phyloP scores from a whole-genome alignment of 306 rosid species.

The Begonia loranthoides region DNA sequence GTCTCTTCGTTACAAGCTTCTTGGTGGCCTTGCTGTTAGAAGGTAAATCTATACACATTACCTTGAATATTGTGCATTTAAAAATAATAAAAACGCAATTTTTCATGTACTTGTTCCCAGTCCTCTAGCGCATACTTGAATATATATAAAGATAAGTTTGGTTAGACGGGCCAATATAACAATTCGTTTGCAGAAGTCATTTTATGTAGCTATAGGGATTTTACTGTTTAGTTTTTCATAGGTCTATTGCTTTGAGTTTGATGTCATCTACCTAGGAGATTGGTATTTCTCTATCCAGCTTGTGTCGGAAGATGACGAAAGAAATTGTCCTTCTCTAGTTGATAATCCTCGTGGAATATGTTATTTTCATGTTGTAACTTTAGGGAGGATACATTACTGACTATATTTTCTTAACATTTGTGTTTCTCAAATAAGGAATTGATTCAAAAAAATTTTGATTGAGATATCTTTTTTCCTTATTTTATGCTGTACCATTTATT shows the following conservation, averaged over 20 bases:
- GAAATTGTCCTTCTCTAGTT: not conserved
- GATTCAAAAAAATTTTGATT: not conserved
- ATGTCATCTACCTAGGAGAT: constrained; percentile 55
- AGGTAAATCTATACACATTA: constrained; percentile 14
- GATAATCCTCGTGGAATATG: constrained; percentile 6
- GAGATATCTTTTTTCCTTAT: not conserved
- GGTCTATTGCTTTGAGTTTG: not conserved
- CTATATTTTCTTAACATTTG: too few species aligned
- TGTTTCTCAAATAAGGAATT: too few species aligned
- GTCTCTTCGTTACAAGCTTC: constrained; percentile 67
- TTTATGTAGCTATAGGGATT: too few species aligned
- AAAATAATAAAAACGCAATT: too few species aligned
- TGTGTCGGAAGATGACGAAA: constrained; percentile 15
- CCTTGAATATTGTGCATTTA: too few species aligned
- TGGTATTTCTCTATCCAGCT: constrained; percentile 22
- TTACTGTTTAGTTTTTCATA: too few species aligned
- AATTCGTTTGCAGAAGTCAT: too few species aligned
- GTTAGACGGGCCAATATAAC: too few species aligned
- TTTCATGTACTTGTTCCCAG: too few species aligned
- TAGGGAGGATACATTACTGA: not conserved
- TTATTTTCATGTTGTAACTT: constrained; percentile 5
- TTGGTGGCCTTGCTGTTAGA: constrained; percentile 62
- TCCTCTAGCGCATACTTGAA: too few species aligned
- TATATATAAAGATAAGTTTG: too few species aligned
- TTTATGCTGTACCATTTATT: not conserved